Evolutionary conservation across 306 rosid genomes (phyloP), one percentile per base, ranked within the genome.

Genomic region (Pyrus bretschneideri): DNA sequence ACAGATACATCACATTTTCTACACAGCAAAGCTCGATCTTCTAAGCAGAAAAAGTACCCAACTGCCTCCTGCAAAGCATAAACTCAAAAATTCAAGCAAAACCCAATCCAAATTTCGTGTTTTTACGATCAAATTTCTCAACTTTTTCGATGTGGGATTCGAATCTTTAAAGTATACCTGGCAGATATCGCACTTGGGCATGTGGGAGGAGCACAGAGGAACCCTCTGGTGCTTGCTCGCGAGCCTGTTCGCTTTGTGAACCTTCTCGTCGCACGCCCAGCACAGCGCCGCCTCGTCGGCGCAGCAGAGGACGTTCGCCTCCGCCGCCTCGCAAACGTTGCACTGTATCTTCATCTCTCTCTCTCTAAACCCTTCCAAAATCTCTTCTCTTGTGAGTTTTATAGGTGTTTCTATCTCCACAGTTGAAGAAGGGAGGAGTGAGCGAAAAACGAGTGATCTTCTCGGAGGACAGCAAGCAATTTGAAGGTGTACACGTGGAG

Each of bases 271-370:
- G 75, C 97, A 96, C 3, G 88, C 89, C 93, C 93, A 87, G 76
- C 99, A 96, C 40, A 96, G 79, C 31, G 97, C 99, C 17, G 98
- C 99, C 84, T 96, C 99, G 59, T 93, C 99, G 3, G 98, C 99
- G 71, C 99, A 96, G 76, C 99, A 96, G 13, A 96, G 81, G 40
- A 96, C 98, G 82, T 79, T 85, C 2, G 99, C 99, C 87, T 91
- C 99, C 6, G 93, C 90, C 72, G 74, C 87, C 74, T 92, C 99
- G 79, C 99, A 96, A 25, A 89, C 99, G 90, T 85, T 87, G 61
- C 99, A 96, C 90, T 96, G 98, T 89, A 96, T 96, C 91, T 93
- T 96, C 99, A 96, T 96, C 81, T 35, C 75, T 45, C 75, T 45
- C 55, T 61, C 72, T 23, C 70, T 22, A 44, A 70, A 64, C 67